Base-by-base conservation (phyloP, 2,329 filamentous ascomycete genomes). In the Cladosporium velox region DNA sequence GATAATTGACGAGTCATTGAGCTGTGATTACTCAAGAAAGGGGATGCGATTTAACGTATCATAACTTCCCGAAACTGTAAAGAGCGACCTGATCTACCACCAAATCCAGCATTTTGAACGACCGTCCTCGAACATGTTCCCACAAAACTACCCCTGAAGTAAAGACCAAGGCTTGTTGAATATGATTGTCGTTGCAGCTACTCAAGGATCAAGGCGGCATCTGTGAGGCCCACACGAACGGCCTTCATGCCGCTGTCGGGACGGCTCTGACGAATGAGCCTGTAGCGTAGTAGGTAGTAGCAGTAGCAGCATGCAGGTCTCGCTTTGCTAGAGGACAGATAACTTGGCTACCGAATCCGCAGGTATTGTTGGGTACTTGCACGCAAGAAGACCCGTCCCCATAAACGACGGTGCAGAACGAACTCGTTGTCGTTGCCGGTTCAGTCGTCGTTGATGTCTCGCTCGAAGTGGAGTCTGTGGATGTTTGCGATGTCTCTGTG, bases 251-350 rank as follows among this genome's bases (percentile, higher is more conserved):
- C 62, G 24, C 24, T 18, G 57, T 59, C 12, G 35, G 34, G 38
- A 59, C 14, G 5, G 57, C 57, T 14, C 15, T 59, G n/a, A 59
- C 44, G 24, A 59, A 41, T 2, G 57, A 59, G 24, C 38, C 38
- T 26, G 57, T 41, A 38, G 57, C 14, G 21, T 41, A 44, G 38
- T 28, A 59, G 26, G 59, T 51, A 18, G 59, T 51, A 49, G 44
- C 41, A 12, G 59, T 61, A 8, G 59, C 59, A 1, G 44, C 30
- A 18, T 61, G 59, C 3, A 32, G 21, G 4, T 44, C 59, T n/a
- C 59, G 44, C 44, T 61, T 51, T 18, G 41, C 59, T 44, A 61
- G 28, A n/a, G 59, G 59, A 35, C 59, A 61, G 12, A 49, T 51
- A 15, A 61, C 28, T 12, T 47, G 47, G 44, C 30, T 61, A 6